Conservation (phyloP, 345 rosid genomes). For the Camelina neglecta region DNA sequence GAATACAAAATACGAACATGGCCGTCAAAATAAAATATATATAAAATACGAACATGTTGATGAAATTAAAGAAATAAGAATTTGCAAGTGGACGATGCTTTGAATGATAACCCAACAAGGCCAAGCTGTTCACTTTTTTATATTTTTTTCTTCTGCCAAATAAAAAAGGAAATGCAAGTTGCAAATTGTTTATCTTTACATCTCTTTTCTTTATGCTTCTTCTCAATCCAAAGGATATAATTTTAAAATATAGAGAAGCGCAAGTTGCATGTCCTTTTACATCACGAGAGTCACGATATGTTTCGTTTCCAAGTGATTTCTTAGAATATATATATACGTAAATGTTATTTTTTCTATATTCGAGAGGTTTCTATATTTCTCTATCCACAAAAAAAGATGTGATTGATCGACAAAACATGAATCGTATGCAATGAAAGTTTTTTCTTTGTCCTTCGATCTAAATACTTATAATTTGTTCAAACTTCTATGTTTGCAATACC, state of each 20-base stretch:
- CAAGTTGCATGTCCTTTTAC: constrained; percentile 58
- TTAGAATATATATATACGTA: background rate
- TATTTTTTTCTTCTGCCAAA: background rate
- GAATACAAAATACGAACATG: constrained; percentile 14
- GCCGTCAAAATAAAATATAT: background rate
- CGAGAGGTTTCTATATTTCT: constrained; percentile 28
- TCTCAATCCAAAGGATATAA: constrained; percentile 9
- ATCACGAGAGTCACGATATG: constrained; percentile 45
- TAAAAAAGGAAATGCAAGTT: constrained; percentile 39
- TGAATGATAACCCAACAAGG: constrained; percentile 42
- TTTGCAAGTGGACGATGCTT: constrained; percentile 43
- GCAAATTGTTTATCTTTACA: constrained; percentile 36
- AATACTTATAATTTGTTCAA: background rate
- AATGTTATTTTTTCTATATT: constrained; percentile 14
- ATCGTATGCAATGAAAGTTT: background rate
- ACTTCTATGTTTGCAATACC: constrained; percentile 2
- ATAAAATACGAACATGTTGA: constrained; percentile 29
- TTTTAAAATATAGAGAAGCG: constrained; percentile 19
- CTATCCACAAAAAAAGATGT: constrained; percentile 21
- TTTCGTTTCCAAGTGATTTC: constrained; percentile 36
- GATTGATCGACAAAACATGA: constrained; percentile 3
- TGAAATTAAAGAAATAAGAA: constrained; percentile 25
- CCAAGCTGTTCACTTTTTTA: constrained; percentile 39
- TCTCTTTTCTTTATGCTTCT: constrained; percentile 42
- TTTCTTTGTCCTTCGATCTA: background rate